These are phyloP conservation scores for Aspergillus bertholletiae DNA, from an alignment of 495 filamentous ascomycete species.

Conservation along the genomic window DNA sequence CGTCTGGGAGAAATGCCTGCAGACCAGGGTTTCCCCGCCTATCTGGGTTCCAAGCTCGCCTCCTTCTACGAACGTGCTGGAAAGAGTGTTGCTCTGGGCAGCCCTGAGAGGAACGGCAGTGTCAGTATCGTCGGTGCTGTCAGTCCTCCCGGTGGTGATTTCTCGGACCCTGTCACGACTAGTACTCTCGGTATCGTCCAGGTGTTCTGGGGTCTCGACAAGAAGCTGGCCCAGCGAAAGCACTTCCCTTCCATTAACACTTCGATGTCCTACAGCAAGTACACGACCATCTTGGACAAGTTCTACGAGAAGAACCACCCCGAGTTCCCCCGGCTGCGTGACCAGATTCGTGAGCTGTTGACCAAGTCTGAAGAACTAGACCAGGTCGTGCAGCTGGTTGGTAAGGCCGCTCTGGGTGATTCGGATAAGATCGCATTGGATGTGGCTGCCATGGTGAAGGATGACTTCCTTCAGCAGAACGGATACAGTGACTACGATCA, in stretches of 20 bases:
- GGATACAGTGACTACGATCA: constrained; percentile 98
- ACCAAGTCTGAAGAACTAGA: constrained; percentile 95
- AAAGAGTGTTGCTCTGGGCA: constrained; percentile 78
- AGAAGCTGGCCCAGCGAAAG: constrained; percentile 98
- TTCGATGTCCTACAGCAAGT: constrained; percentile 93
- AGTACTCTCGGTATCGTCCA: constrained; percentile 96
- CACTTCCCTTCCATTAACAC: constrained; percentile 99
- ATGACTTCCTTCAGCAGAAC: constrained; percentile 99
- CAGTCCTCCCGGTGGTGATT: constrained; percentile 96
- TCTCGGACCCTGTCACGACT: constrained; percentile 96
- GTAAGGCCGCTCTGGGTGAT: constrained; percentile 94
- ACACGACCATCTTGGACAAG: constrained; percentile 79
- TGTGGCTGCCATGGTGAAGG: constrained; percentile 87
- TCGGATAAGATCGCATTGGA: constrained; percentile 98
- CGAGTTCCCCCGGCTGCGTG: constrained; percentile 88
- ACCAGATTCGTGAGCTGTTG: constrained; percentile 88
- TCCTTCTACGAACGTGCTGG: constrained; percentile 99
- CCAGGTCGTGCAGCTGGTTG: constrained; percentile 97
- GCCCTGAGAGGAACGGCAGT: constrained; percentile 81
- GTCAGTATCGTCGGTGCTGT: constrained; percentile 98
- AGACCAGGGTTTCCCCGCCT: constrained; percentile 98
- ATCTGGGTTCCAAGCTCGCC: constrained; percentile 92
- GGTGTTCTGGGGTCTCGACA: constrained; percentile 99
- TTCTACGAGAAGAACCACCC: constrained; percentile 91
- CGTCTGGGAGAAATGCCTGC: constrained; percentile 99